Base-by-base conservation (phyloP, 805 yeast species). In the Grigorovia jiainica region DNA sequence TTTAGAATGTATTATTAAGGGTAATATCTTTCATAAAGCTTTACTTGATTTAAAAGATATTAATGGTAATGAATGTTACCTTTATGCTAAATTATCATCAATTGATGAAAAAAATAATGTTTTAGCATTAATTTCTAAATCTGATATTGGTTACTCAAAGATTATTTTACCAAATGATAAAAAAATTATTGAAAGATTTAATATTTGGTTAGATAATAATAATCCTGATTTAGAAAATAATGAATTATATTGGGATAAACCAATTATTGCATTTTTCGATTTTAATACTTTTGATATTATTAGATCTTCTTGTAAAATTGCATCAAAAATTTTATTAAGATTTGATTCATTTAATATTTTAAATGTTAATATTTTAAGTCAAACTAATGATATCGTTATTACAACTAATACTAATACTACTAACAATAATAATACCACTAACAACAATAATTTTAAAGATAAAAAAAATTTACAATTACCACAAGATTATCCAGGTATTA, bases 111-210 rank as follows among this genome's bases (percentile, higher is more conserved):
- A 17, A 3, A 24, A 53, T 2, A 58, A 51, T 32, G 48, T 60
- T 2, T 58, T 64, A 34, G 69, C 70, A 4, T 53, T 87, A 41
- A 72, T 82, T 5, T 80, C 92, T 0, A 71, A 70, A 32, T 84
- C 90, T 9, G 82, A 79, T n/a, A 69, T 84, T 36, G 95, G 95
- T 0, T 67, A 70, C 40, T 78, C 85, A 32, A 79, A 81, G 52
- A 65, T 85, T 17, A 68, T 72, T 8, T 70, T 80, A 37, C 95
- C 95, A 0, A 72, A 70, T 45, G 82, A 75, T 38, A 70, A 72
- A 49, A 65, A 76, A 2, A 73, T 78, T 10, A 57, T 87, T 25
- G 90, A 82, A 46, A 77, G 78, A 34, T 56, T 85, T 24, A 67
- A 60, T 33, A 62, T 67, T 7, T 60, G 29, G 33, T 8, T 20